Evolutionary conservation across 148 eudicot species (phyloP).

Genomic region (Silene uniflora): DNA sequence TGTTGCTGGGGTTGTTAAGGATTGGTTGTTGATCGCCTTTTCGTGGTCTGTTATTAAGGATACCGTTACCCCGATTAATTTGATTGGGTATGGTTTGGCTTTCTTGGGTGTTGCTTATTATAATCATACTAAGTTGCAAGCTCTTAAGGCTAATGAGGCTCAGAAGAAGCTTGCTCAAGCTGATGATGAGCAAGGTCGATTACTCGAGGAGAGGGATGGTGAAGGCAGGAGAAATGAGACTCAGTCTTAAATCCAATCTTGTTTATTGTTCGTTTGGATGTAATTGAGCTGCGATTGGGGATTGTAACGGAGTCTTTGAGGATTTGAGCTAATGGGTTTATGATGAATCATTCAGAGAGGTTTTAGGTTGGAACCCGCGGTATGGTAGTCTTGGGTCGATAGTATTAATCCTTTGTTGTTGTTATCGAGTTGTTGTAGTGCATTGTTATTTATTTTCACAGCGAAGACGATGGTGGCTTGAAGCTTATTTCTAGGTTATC

Average conservation of each 20-base stretch:
- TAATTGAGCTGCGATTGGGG: neutral
- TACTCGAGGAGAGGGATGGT: slow-evolving; percentile 48
- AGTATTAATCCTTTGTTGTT: slow-evolving; percentile 21
- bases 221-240: slow-evolving; percentile 40
- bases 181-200: slow-evolving; percentile 48
- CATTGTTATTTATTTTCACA: slow-evolving; percentile 8
- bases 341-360: slow-evolving; percentile 11
- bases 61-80: slow-evolving; percentile 52
- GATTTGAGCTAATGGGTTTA: slow-evolving; percentile 17
- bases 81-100: slow-evolving; percentile 61
- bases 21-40: slow-evolving; percentile 76
- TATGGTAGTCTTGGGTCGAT: slow-evolving; percentile 11
- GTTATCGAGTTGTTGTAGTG: slow-evolving; percentile 3
- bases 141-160: slow-evolving; percentile 60
- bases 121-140: slow-evolving; percentile 60
- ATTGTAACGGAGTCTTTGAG: slow-evolving; percentile 8
- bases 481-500: slow-evolving; percentile 18
- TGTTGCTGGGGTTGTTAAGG: slow-evolving; percentile 80
- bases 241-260: slow-evolving; percentile 20
- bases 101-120: slow-evolving; percentile 67
- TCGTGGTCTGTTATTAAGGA: slow-evolving; percentile 84
- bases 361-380: slow-evolving; percentile 14
- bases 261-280: neutral
- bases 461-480: slow-evolving; percentile 23
- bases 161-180: slow-evolving; percentile 47